Evolutionary conservation across 352 stramenopile genomes (phyloP), one percentile per base, ranked within the genome.

Genomic region (Pythium coloratum): DNA sequence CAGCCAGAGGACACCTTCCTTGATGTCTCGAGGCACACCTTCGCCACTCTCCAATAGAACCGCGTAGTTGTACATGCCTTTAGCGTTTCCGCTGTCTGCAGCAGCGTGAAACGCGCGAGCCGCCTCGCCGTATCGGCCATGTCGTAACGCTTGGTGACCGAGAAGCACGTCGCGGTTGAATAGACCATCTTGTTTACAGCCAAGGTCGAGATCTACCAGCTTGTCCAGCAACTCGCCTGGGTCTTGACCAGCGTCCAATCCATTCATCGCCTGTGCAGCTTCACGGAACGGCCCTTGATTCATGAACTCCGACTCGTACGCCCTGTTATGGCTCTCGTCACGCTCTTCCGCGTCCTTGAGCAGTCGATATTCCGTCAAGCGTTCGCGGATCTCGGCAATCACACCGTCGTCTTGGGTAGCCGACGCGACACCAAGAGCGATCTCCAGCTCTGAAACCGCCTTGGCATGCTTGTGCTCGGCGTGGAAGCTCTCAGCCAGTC

Each of bases 11-110:
- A 66, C 59, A 1, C 49, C 34, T 24, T 58, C 59, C 14, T 4
- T 12, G n/a, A 66, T 57, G n/a, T 66, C 18, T 34, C 42, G 32
- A 24, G 13, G 13, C 47, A 53, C 49, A 3, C 49, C 59, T 20
- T n/a, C 34, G 30, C 59, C 59, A 10, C 10, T 33, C 49, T 59
- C 49, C 13, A 66, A 7, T 2, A 59, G 20, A 3, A 66, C 20
- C 4, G 34, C 59, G 44, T 66, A 66, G 59, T 66, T 54, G 24
- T 66, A 66, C 59, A 66, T 63, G 24, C 33, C 53, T 46, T 64
- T 44, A n/a, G 58, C 58, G 47, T 49, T 38, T 3, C 46, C 58
- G 12, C 24, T 26, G 13, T n/a, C 28, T 12, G 44, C 58, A 3
- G 40, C 56, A 6, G 58, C 42, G 4, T 49, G 20, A 36, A 49